Conservation (phyloP, 257 asterid genomes). For the Scutellaria baicalensis region DNA sequence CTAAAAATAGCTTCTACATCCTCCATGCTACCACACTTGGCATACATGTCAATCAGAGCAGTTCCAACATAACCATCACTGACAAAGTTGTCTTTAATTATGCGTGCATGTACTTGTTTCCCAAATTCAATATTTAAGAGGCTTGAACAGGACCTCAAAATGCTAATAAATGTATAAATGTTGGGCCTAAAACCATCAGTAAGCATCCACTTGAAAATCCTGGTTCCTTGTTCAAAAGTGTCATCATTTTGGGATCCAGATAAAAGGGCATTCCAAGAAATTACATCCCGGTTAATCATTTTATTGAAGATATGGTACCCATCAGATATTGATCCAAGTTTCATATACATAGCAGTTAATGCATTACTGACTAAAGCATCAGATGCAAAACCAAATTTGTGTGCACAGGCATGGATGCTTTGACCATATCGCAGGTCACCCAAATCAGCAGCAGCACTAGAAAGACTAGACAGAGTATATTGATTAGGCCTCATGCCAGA, state of each 20-base stretch:
- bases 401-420: constrained; percentile 73
- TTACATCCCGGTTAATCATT: constrained; percentile 44
- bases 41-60: constrained; percentile 70
- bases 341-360: constrained; percentile 76
- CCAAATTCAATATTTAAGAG: constrained; percentile 41
- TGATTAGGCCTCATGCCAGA: constrained; percentile 66
- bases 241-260: constrained; percentile 64
- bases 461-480: constrained; percentile 60
- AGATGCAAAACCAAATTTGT: constrained; percentile 49
- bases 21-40: constrained; percentile 51
- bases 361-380: constrained; percentile 61
- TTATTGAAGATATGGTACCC: constrained; percentile 44
- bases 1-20: constrained; percentile 47
- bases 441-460: constrained; percentile 57
- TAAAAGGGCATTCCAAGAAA: constrained; percentile 77
- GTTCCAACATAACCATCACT: constrained; percentile 47
- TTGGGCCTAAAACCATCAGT: constrained; percentile 59
- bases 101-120: constrained; percentile 65
- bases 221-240: constrained; percentile 46
- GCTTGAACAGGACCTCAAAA: constrained; percentile 58
- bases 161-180: constrained; percentile 62
- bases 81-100: constrained; percentile 37
- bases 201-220: constrained; percentile 51
- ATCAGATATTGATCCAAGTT: constrained; percentile 41
- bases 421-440: constrained; percentile 45